phyloP scores from a whole-genome alignment of 192 early-diverging fungal genomes.

The Blastocladiella britannica region DNA sequence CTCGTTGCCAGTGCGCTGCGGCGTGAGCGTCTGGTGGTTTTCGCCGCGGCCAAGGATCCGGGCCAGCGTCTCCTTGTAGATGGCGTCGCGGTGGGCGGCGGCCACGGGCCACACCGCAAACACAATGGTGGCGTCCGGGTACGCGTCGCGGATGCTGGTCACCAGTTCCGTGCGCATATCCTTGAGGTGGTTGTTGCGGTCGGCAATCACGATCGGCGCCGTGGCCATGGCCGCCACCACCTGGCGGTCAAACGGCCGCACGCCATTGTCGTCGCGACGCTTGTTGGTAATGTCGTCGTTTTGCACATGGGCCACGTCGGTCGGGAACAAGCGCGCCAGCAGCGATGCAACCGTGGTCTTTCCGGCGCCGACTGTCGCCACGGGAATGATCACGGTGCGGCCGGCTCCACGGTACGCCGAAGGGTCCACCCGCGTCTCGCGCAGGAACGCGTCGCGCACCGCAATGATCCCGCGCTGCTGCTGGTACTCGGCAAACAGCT shows the following conservation, averaged over 20 bases:
- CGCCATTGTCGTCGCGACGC: slow-evolving; percentile 15
- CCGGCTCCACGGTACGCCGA: slow-evolving; percentile 1
- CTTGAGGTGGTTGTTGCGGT: slow-evolving; percentile 48
- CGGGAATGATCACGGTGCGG: slow-evolving; percentile 38
- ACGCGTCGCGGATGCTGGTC: slow-evolving; percentile 19
- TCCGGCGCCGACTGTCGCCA: slow-evolving; percentile 62
- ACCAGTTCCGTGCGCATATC: slow-evolving; percentile 29
- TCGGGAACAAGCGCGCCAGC: slow-evolving; percentile 8
- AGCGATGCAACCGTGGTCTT: slow-evolving; percentile 23
- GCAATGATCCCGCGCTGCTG: slow-evolving; percentile 62
- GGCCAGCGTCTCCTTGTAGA: slow-evolving; percentile 26
- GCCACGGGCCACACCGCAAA: slow-evolving; percentile 57
- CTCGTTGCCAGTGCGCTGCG: slow-evolving; percentile 32
- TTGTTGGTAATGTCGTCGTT: slow-evolving; percentile 56
- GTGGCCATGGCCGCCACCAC: slow-evolving; percentile 22
- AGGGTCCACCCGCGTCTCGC: slow-evolving; percentile 15
- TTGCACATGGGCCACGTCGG: slow-evolving; percentile 52
- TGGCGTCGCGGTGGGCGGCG: slow-evolving; percentile 13
- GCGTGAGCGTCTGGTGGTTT: slow-evolving; percentile 61
- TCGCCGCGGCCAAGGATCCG: slow-evolving; percentile 48
- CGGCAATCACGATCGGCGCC: slow-evolving; percentile 51
- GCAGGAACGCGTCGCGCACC: slow-evolving; percentile 56
- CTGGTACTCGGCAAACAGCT: slow-evolving; percentile 38
- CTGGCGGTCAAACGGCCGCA: too few relatives aligned
- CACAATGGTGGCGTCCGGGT: slow-evolving; percentile 42